phyloP scores from a whole-genome alignment of 2,329 filamentous ascomycete genomes.

The Aspergillus sp. region DNA sequence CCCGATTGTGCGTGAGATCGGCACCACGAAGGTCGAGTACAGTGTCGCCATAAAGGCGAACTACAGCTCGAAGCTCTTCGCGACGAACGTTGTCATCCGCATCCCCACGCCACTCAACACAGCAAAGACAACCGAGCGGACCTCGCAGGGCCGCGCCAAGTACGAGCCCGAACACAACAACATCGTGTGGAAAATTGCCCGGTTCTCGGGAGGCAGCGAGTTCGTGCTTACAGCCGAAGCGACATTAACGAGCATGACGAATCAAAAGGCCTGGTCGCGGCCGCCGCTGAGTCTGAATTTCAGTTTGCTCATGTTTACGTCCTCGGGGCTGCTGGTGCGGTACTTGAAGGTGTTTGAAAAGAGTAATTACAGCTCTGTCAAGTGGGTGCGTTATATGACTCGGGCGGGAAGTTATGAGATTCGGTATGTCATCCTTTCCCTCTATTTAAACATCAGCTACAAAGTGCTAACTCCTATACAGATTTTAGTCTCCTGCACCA shows the following conservation, averaged over 20 bases:
- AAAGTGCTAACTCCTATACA: conserved; percentile 7
- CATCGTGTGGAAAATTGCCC: conserved; percentile 97
- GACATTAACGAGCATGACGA: conserved; percentile 92
- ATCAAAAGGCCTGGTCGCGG: conserved; percentile 93
- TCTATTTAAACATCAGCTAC: neutral
- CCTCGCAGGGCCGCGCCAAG: conserved; percentile 94
- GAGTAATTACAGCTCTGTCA: conserved; percentile 97
- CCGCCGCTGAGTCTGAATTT: conserved; percentile 92
- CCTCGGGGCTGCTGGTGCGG: conserved; percentile 83
- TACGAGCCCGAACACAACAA: conserved; percentile 98
- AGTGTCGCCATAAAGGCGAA: conserved; percentile 97
- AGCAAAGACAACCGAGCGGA: conserved; percentile 86
- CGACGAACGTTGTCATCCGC: conserved; percentile 90
- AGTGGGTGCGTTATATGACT: conserved; percentile 99
- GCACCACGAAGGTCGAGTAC: conserved; percentile 97
- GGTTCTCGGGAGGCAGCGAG: conserved; percentile 98
- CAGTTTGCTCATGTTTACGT: conserved; percentile 96
- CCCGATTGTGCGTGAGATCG: conserved; percentile 95
- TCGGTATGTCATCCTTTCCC: conserved; percentile 54
- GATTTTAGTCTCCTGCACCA: conserved; percentile 17
- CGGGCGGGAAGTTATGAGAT: conserved; percentile 97
- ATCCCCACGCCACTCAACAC: conserved; percentile 97
- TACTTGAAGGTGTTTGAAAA: conserved; percentile 99
- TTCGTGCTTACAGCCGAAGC: conserved; percentile 94
- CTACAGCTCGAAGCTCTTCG: conserved; percentile 93